Conservation (phyloP, 345 rosid genomes). For the Populus tremula region DNA sequence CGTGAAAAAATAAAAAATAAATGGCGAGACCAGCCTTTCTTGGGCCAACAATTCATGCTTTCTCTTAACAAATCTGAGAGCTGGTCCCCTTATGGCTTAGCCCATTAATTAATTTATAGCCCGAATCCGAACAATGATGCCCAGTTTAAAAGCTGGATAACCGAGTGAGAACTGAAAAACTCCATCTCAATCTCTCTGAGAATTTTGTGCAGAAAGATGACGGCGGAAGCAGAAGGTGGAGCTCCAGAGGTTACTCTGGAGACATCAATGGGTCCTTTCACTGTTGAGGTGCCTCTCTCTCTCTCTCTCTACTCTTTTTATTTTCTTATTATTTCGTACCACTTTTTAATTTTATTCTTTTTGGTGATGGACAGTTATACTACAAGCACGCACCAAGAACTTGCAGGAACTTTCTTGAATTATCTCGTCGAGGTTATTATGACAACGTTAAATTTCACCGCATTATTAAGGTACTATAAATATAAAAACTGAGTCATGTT, state of each 20-base stretch:
- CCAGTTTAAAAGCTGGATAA: not conserved
- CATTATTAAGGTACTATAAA: conserved; percentile 63
- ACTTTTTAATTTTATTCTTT: not conserved
- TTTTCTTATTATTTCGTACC: not conserved
- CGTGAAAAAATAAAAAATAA: too few species aligned
- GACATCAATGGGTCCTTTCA: conserved; percentile 90
- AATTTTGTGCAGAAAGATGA: conserved; percentile 37
- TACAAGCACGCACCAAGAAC: conserved; percentile 90
- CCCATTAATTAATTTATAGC: not conserved
- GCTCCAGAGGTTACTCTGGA: conserved; percentile 90
- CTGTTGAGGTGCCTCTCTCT: conserved; percentile 57
- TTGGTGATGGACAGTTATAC: conserved; percentile 52
- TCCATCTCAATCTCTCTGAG: not conserved
- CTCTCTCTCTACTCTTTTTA: not conserved
- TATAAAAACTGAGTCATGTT: not conserved
- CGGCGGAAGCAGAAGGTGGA: conserved; percentile 74
- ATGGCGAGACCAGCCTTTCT: too few species aligned
- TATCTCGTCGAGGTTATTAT: conserved; percentile 83
- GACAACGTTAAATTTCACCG: conserved; percentile 81
- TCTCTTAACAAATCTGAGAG: too few species aligned
- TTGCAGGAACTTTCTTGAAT: conserved; percentile 88
- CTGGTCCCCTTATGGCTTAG: not conserved
- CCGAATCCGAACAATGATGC: not conserved
- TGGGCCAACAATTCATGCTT: too few species aligned
- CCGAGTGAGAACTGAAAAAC: too few species aligned